Evolutionary conservation across 306 rosid genomes (phyloP), one percentile per base, ranked within the genome.

Genomic region (Lagenaria siceraria): DNA sequence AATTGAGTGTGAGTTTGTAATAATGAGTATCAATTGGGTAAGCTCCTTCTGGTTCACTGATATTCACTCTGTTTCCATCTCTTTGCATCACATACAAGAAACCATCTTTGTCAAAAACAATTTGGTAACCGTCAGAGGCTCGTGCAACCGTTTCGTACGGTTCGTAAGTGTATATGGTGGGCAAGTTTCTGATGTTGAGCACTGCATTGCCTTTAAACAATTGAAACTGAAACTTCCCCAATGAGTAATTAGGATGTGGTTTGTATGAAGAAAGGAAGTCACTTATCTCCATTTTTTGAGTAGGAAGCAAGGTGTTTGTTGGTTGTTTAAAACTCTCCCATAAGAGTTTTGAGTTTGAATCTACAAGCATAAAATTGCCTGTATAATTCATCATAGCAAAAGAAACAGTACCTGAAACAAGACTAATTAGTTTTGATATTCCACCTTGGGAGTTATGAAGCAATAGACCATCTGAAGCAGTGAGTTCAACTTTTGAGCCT

Each of bases 241-340:
- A 8, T 17, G 83, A 33, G 46, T 58, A 86, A 65, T 69, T 62
- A 6, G 66, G 76, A 35, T 83, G 80, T 15, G 86, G 77, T 73
- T 56, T 73, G 12, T 81, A 79, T 3, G 91, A 84, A 27, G 73
- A 78, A 36, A 87, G 71, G 0, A 3, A 0, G 7, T 66, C 77
- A 12, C 19, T 69, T 29, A 5, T 18, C 31, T 78, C 79, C 68
- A 83, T 10, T 17, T 3, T 48, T 51, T 84, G 85, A 4, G 70
- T 17, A 22, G 89, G 89, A 72, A 86, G 79, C 56, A 86, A 29
- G 0, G 89, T 86, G 52, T 83, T 79, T 2, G 69, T 53, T 7
- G 83, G 86, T 6, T 51, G 6, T 2, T 33, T 8, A 52, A 85
- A 85, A 18, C 78, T 77, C 58, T 77, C 69, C 85, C 89, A 86